Conservation (phyloP, 805 yeast species). For the Spathaspora sp. region DNA sequence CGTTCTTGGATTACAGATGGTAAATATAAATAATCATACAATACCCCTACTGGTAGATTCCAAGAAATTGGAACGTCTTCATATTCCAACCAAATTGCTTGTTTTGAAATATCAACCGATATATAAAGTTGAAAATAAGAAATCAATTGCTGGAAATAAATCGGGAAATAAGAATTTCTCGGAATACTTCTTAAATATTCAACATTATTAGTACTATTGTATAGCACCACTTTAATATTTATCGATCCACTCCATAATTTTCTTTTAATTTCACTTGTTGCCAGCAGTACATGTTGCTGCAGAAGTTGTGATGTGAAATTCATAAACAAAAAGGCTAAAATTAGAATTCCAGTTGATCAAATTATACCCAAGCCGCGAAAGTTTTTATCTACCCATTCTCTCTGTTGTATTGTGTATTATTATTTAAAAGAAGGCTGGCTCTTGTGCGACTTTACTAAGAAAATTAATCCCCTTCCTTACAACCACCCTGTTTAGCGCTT, state of each 20-base stretch:
- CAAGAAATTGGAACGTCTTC: slow-evolving; percentile 66
- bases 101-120: slow-evolving; percentile 10
- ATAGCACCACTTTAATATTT: slow-evolving; percentile 37
- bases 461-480: too few relatives aligned
- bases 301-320: not conserved
- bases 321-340: not conserved
- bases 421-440: not conserved
- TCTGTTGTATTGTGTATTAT: not conserved
- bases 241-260: slow-evolving; percentile 54
- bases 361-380: not conserved
- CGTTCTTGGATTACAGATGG: slow-evolving; percentile 13
- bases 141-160: slow-evolving; percentile 33
- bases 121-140: slow-evolving; percentile 31
- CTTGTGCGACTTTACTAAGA: not conserved
- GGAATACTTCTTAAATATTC: slow-evolving; percentile 18
- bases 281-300: not conserved
- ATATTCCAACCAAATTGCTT: slow-evolving; percentile 60
- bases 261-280: slow-evolving; percentile 23
- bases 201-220: slow-evolving; percentile 13
- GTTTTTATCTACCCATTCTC: not conserved
- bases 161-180: slow-evolving; percentile 54
- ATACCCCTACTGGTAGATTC: slow-evolving; percentile 73
- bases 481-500: too few relatives aligned
- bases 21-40: slow-evolving; percentile 52
- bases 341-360: not conserved